Conservation (phyloP, 257 asterid species). For the Solanum chaucha region DNA sequence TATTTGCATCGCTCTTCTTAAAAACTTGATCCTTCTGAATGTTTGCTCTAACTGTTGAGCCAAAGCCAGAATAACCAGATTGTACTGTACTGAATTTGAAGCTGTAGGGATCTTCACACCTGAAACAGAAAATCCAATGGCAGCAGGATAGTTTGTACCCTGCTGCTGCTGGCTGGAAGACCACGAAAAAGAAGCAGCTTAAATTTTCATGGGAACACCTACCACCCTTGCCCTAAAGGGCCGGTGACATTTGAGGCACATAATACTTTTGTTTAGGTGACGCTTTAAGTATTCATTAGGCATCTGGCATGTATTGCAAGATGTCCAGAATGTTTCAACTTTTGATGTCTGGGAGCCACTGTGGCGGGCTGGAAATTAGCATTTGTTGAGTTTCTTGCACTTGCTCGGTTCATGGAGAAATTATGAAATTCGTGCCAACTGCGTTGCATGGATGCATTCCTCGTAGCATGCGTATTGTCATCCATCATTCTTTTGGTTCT, state of each 20-base stretch:
- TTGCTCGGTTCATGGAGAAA: neutral
- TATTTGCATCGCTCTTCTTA: neutral
- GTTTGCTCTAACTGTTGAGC: neutral
- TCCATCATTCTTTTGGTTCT: neutral
- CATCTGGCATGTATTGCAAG: neutral
- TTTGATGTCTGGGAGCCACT: neutral
- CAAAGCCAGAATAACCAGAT: neutral
- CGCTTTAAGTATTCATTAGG: neutral
- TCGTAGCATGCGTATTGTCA: neutral
- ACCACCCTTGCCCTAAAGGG: neutral
- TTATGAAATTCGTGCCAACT: neutral
- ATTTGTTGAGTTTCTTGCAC: neutral
- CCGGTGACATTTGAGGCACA: neutral
- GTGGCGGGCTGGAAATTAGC: neutral
- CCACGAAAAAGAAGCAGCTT: neutral
- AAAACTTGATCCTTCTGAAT: neutral
- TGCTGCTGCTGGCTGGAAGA: conserved; percentile 8
- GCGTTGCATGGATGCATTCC: neutral
- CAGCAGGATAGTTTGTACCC: neutral
- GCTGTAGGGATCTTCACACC: neutral
- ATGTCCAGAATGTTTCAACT: neutral
- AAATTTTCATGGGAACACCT: conserved; percentile 13
- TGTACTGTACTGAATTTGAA: neutral
- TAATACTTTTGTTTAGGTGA: neutral
- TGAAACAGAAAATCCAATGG: neutral